Conservation (phyloP, 495 filamentous ascomycete species). For the Glonium stellatum region DNA sequence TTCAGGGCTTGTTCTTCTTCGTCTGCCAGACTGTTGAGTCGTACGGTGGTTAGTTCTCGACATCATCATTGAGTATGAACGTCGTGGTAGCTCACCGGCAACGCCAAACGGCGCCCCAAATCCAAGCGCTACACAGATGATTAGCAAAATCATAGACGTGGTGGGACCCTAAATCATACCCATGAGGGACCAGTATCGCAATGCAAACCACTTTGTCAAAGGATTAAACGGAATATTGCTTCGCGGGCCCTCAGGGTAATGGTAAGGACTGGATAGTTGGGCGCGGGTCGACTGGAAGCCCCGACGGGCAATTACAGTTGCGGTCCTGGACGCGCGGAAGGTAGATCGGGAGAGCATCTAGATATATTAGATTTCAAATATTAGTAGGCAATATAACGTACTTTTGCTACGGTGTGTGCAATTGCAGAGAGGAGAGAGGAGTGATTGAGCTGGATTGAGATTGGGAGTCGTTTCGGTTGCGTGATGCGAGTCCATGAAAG, state of each 20-base stretch:
- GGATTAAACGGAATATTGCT: slow-evolving; percentile 97
- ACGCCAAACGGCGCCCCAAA: slow-evolving; percentile 78
- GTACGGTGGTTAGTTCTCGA: neutral
- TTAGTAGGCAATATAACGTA: slow-evolving; percentile 8
- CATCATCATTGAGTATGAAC: slow-evolving; percentile 1
- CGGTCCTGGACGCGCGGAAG: slow-evolving; percentile 56
- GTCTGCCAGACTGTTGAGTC: slow-evolving; percentile 69
- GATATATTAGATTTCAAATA: slow-evolving; percentile 4
- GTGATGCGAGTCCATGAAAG: neutral
- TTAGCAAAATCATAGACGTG: slow-evolving; percentile 8
- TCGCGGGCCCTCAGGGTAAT: slow-evolving; percentile 95
- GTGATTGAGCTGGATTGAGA: neutral
- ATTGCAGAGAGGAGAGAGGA: slow-evolving; percentile 3
- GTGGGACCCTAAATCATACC: slow-evolving; percentile 42
- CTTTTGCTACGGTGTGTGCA: slow-evolving; percentile 7
- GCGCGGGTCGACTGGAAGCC: slow-evolving; percentile 87
- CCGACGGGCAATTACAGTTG: slow-evolving; percentile 70
- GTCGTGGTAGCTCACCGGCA: slow-evolving; percentile 54
- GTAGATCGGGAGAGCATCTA: slow-evolving; percentile 84
- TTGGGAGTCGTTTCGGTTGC: neutral
- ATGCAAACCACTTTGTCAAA: slow-evolving; percentile 70
- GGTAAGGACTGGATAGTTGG: slow-evolving; percentile 83
- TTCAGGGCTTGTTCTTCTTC: slow-evolving; percentile 50
- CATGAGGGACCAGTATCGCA: slow-evolving; percentile 78
- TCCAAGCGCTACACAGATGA: slow-evolving; percentile 50